Base-by-base conservation (phyloP, 805 yeast genomes). In the Metschnikowia proteae region DNA sequence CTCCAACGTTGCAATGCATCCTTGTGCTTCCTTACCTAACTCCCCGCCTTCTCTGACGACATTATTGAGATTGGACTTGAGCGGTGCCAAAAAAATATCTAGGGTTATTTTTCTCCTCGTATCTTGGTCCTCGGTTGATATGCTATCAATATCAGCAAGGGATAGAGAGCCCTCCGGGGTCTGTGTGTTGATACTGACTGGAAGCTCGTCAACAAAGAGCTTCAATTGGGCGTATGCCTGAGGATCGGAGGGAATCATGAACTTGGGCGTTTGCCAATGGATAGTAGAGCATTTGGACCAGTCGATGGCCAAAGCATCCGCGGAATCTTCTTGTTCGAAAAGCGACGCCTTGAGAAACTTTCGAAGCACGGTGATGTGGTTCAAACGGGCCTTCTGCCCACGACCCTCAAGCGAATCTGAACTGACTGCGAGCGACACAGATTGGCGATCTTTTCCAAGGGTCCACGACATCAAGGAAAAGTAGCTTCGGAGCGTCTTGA, bases 381-480 rank as follows among this genome's bases (percentile, higher is more conserved):
- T 55, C 1, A 66, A 55, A 45, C 76, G 64, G 13, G 74, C 71
- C 47, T 64, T 68, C 45, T 70, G 70, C 26, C 65, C 55, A 17
- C 63, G 51, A n/a, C 69, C 66, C 23, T 67, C 70, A 5, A 68
- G 60, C 6, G 68, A 49, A 2, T 65, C 59, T 31, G 66, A 63
- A 32, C 70, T 63, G 31, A 67, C 60, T 6, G 73, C 74, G 17
- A 70, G 48, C 4, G 72, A 66, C 9, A 65, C 59, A 2, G 71
- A 62, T 47, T 64, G 63, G 46, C 69, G 68, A 47, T 66, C 72
- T 26, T 64, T 68, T 11, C 62, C 68, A 42, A 79, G 63, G 0
- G 82, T 76, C 96, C 96, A 91, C 30, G 88, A 84, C 57, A 92
- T 64, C 17, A 91, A 72, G 23, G 84, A 80, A 65, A 86, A 80